These are phyloP conservation scores for Elsinoe australis DNA, from an alignment of 2,329 filamentous ascomycete genomes.

Conservation along the genomic window DNA sequence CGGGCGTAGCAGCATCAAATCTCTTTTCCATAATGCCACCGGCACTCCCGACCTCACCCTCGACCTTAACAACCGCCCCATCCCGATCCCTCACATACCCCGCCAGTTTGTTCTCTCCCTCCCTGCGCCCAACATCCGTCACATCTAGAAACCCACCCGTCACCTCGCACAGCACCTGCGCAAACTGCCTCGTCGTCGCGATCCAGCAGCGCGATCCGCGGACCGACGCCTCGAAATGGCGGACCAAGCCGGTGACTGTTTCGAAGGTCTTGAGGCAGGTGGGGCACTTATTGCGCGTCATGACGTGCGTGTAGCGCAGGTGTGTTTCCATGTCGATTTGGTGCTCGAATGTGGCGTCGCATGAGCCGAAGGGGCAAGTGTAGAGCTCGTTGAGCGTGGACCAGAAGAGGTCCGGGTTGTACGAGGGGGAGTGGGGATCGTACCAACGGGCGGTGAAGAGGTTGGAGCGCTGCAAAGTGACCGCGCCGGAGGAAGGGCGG, in stretches of 20 bases:
- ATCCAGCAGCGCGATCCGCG: conserved; percentile 29
- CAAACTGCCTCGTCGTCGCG: conserved; percentile 31
- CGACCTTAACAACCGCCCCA: conserved; percentile 8
- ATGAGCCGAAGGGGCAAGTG: conserved; percentile 47
- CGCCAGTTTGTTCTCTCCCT: conserved; percentile 4
- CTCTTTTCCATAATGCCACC: not conserved
- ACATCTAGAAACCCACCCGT: conserved; percentile 34
- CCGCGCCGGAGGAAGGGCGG: not conserved
- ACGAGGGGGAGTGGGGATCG: conserved; percentile 45
- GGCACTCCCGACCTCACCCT: not conserved
- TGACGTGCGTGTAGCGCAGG: conserved; percentile 32
- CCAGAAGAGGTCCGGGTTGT: conserved; percentile 44
- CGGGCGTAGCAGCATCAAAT: not conserved
- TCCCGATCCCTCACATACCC: conserved; percentile 2
- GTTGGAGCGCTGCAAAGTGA: conserved; percentile 25
- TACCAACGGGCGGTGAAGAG: conserved; percentile 36
- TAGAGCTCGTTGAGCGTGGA: conserved; percentile 39
- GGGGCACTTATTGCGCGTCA: conserved; percentile 33
- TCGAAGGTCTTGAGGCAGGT: conserved; percentile 36
- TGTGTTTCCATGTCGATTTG: conserved; percentile 31
- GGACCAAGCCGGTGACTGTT: conserved; percentile 32
- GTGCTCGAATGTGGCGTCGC: conserved; percentile 34
- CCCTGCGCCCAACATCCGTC: not conserved
- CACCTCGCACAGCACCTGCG: conserved; percentile 32
- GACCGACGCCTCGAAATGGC: conserved; percentile 34